Conservation (phyloP, 1,139 yeast genomes). For the Yamadazyma oceani region DNA sequence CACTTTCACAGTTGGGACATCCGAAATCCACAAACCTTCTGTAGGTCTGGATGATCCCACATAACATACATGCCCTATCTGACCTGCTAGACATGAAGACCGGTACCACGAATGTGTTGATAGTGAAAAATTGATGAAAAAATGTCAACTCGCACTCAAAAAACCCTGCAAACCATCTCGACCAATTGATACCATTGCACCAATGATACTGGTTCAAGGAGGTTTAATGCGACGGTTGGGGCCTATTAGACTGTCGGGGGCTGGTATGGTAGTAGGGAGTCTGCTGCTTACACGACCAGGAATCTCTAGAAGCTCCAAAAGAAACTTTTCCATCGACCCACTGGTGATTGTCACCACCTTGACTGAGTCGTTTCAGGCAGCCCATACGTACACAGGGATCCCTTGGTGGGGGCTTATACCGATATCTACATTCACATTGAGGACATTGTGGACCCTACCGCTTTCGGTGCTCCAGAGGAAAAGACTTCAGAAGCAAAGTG, state of each 20-base stretch:
- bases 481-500: constrained; percentile 68
- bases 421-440: constrained; percentile 60
- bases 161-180: too few relatives aligned
- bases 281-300: too few relatives aligned
- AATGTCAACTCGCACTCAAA: too few relatives aligned
- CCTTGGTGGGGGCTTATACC: constrained; percentile 91
- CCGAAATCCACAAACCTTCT: constrained; percentile 76
- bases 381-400: constrained; percentile 58
- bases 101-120: too few relatives aligned
- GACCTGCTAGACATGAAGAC: constrained; percentile 53
- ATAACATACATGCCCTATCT: constrained; percentile 96
- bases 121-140: too few relatives aligned
- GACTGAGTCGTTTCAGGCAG: constrained; percentile 44
- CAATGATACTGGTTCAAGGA: too few relatives aligned
- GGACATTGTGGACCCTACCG: constrained; percentile 73
- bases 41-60: constrained; percentile 86
- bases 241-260: too few relatives aligned
- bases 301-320: not conserved
- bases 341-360: constrained; percentile 19
- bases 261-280: too few relatives aligned
- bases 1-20: constrained; percentile 97
- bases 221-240: too few relatives aligned
- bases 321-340: constrained; percentile 14
- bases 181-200: too few relatives aligned
- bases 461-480: constrained; percentile 70